Percentiles rank a stretch among this genome's conserved stretches.
Evolutionary conservation across 2,329 filamentous ascomycete species (phyloP).

Genomic region (Beauveria scarabaeidicola): DNA sequence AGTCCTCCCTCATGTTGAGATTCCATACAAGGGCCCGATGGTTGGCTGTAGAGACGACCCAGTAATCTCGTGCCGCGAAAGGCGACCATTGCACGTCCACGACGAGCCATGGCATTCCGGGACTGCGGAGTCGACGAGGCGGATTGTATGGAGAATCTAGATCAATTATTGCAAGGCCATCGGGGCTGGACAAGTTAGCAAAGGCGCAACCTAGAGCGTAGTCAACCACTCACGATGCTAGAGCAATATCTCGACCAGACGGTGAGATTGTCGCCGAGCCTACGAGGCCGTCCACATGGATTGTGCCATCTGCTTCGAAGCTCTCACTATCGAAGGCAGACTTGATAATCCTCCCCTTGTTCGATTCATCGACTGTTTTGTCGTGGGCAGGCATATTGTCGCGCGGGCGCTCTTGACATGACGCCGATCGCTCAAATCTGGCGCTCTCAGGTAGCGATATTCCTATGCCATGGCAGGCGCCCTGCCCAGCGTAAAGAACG

Average conservation of each 20-base stretch:
- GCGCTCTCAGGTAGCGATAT: background rate
- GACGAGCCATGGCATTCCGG: conserved; percentile 87
- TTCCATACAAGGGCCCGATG: conserved; percentile 95
- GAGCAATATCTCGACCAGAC: conserved; percentile 78
- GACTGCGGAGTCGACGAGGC: conserved; percentile 70
- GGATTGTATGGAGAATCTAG: conserved; percentile 82
- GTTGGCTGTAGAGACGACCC: conserved; percentile 91
- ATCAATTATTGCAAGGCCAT: conserved; percentile 85
- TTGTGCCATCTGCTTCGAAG: conserved; percentile 76
- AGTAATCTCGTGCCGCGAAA: conserved; percentile 80
- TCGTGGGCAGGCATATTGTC: conserved; percentile 42
- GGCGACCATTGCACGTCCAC: conserved; percentile 97
- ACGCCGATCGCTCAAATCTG: background rate
- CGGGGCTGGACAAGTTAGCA: conserved; percentile 29
- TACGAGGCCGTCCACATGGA: conserved; percentile 72
- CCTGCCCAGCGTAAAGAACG: background rate
- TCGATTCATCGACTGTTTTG: conserved; percentile 35
- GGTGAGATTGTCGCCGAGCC: conserved; percentile 91
- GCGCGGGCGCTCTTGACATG: conserved; percentile 5
- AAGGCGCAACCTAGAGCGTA: conserved; percentile 26
- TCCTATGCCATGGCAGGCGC: background rate
- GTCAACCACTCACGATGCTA: conserved; percentile 59
- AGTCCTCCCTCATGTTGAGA: conserved; percentile 69
- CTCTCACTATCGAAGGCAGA: conserved; percentile 78
- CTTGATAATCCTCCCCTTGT: conserved; percentile 51